phyloP scores from a whole-genome alignment of 768 basidiomycete genomes.

The Suillus occidentalis region DNA sequence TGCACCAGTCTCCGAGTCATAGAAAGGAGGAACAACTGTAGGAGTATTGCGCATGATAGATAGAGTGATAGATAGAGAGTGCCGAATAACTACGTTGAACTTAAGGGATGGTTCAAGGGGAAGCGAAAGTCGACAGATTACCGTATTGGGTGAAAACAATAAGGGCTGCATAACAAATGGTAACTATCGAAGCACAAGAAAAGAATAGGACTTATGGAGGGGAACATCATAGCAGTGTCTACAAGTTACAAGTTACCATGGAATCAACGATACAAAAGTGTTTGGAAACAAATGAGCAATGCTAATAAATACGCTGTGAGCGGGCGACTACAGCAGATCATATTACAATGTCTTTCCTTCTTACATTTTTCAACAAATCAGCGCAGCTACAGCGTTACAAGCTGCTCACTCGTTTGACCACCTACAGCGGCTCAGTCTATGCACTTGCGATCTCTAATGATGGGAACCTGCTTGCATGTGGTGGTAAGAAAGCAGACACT shows the following conservation, averaged over 20 bases:
- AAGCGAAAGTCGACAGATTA: no score
- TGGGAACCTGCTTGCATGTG: no score
- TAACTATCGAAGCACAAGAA: no score
- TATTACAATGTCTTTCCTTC: neutral
- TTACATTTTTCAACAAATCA: neutral
- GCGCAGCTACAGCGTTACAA: no score
- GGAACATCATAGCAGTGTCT: no score
- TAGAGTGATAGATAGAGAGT: neutral
- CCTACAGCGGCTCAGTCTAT: no score
- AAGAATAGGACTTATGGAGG: no score
- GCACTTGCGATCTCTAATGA: no score
- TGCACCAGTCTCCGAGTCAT: neutral
- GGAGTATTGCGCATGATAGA: constrained; percentile 1
- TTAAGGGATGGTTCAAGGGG: neutral
- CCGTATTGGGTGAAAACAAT: no score
- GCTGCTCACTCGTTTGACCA: no score
- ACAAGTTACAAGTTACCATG: neutral
- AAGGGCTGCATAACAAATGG: no score
- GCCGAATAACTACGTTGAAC: neutral
- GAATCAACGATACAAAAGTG: neutral
- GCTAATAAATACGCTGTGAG: neutral
- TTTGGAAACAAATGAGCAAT: neutral
- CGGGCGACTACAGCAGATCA: neutral
- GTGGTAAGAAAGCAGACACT: no score
- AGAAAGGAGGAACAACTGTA: constrained; percentile 5